Conservation (phyloP, 75 land plant species). For the Adiantum capillusveneris region DNA sequence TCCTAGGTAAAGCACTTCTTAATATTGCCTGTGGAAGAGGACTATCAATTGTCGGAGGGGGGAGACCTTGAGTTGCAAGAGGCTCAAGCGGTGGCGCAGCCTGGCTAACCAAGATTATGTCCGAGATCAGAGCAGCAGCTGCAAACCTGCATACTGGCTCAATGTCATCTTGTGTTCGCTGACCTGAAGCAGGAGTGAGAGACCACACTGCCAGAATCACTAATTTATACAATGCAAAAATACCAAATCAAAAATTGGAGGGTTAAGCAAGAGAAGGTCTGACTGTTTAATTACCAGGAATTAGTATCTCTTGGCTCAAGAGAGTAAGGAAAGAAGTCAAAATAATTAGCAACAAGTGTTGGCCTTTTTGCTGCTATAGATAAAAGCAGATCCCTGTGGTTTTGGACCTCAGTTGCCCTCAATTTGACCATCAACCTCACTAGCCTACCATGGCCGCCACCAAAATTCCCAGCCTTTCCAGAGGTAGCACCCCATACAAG, state of each 20-base stretch:
- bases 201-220: conserved; percentile 3
- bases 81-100: conserved; percentile 23
- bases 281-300: conserved; percentile 46
- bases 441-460: conserved; percentile 69
- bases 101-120: conserved; percentile 47
- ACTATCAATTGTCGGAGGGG: conserved; percentile 28
- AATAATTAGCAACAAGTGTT: conserved; percentile 51
- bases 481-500: conserved; percentile 2
- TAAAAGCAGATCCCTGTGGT: conserved; percentile 65
- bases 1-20: conserved; percentile 50
- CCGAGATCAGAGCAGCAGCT: conserved; percentile 59
- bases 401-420: conserved; percentile 48
- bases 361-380: conserved; percentile 54
- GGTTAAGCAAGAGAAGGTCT: not conserved
- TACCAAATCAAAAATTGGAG: not conserved
- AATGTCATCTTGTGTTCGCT: conserved; percentile 7
- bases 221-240: not conserved
- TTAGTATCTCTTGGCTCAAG: conserved; percentile 68
- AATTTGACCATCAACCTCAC: conserved; percentile 67
- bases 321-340: conserved; percentile 73
- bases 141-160: conserved; percentile 61
- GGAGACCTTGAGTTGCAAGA: conserved; percentile 21
- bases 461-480: conserved; percentile 16
- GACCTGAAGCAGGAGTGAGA: not conserved
- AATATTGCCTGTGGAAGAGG: conserved; percentile 41